Base-by-base conservation (phyloP, 2,329 filamentous ascomycete species). In the Aquanectria penicillioides region DNA sequence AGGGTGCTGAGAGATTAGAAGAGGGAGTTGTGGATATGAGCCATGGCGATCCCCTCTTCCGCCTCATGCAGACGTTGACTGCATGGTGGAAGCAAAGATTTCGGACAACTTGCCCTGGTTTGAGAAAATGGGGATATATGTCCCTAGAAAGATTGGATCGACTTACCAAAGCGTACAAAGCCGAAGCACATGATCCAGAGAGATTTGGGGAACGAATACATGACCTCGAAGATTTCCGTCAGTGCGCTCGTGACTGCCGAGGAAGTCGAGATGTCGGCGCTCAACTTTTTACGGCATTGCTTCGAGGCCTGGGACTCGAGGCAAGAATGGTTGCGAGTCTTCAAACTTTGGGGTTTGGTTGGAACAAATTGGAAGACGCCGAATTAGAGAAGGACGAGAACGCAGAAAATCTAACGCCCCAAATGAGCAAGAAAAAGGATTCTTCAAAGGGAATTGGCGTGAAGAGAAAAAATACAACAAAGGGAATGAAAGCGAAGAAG, bases 81-180 rank as follows among this genome's bases (percentile, higher is more conserved):
- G 85, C 88, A 2, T 97, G 93, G 82, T 99, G 95, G 95, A 93
- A 89, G 72, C 90, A 93, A 68, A 84, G 89, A 28, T 99, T 97
- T 74, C 85, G 81, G 2, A 82, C 95, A 37, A 92, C 88, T 1
- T 85, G 89, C 0, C 93, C 94, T 0, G 92, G 92, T 0, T 71
- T 98, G 18, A 85, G 94, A n/a, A 99, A 98, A 77, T 84, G 86
- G 71, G 95, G 95, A 0, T 98, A 98, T 72, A 90, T 94, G 79
- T 83, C 90, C 1, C 83, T 93, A n/a, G 83, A 89, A 66, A 83
- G 87, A 20, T 78, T 97, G 2, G 89, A 93, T 66, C 85, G 88
- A n/a, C 82, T 95, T 59, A 86, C 90, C 6, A 88, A 89, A 26
- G 88, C 86, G 0, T 93, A 90, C 73, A 83, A 86, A 26, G 83